A percentile compares a stretch with the other conserved stretches of the same genome.
These are phyloP conservation scores for Apiospora koreana DNA, from an alignment of 2,329 filamentous ascomycete species.

Conservation along the genomic window DNA sequence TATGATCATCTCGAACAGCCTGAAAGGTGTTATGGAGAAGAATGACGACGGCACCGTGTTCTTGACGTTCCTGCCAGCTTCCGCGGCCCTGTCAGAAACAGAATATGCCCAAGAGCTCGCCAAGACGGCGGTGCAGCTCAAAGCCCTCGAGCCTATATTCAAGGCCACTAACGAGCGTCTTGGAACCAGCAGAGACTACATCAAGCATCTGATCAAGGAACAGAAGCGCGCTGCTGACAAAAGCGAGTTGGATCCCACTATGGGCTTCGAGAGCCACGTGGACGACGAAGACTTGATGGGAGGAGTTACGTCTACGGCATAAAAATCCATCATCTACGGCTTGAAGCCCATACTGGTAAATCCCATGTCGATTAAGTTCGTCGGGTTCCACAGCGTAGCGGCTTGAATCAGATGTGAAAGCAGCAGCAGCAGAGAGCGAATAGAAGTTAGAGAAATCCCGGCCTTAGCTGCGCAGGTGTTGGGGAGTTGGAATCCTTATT, in stretches of 20 bases:
- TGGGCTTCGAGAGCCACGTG: slow-evolving; percentile 48
- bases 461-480: not conserved
- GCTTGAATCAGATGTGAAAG: not conserved
- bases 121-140: slow-evolving; percentile 42
- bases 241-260: slow-evolving; percentile 39
- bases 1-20: slow-evolving; percentile 58
- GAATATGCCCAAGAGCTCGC: slow-evolving; percentile 52
- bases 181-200: slow-evolving; percentile 56
- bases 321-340: not conserved
- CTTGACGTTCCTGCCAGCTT: slow-evolving; percentile 50
- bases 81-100: slow-evolving; percentile 47
- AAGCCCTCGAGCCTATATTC: slow-evolving; percentile 48
- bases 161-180: slow-evolving; percentile 56
- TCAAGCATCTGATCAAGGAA: slow-evolving; percentile 48
- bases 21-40: slow-evolving; percentile 53
- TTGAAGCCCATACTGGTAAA: not conserved
- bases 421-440: not conserved
- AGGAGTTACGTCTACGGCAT: slow-evolving; percentile 29
- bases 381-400: not conserved
- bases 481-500: not conserved
- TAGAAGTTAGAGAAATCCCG: not conserved
- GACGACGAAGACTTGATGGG: slow-evolving; percentile 66
- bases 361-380: not conserved
- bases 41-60: slow-evolving; percentile 46
- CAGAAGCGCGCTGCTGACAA: slow-evolving; percentile 42